A percentile compares a stretch with the other conserved stretches of the same genome.
Evolutionary conservation across 129 eudicot species (phyloP).

Genomic region (Ambrosia artemisiifolia): DNA sequence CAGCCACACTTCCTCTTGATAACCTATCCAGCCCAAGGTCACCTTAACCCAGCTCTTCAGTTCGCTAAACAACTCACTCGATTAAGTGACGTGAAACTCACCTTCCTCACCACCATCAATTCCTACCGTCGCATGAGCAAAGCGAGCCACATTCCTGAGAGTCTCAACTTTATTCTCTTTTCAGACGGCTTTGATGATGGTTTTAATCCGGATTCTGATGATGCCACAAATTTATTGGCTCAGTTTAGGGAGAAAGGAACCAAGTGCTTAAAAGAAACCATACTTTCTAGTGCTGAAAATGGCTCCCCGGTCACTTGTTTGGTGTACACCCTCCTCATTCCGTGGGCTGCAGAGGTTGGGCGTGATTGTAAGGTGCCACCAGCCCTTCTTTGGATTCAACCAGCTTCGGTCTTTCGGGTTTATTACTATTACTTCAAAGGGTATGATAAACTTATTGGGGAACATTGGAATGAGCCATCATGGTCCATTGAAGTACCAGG

Average conservation of each 20-base stretch:
- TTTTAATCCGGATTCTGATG: background rate
- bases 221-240: background rate
- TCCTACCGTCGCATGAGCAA: constrained; percentile 17
- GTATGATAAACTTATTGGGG: constrained; percentile 7
- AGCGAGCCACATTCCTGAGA: background rate
- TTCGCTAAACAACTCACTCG: background rate
- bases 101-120: constrained; percentile 10
- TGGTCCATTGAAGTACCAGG: constrained; percentile 32
- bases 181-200: constrained; percentile 44
- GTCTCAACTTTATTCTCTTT: constrained; percentile 21
- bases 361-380: constrained; percentile 31
- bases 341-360: constrained; percentile 47
- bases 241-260: too few relatives aligned
- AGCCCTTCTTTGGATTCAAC: constrained; percentile 49
- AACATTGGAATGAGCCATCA: background rate
- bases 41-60: constrained; percentile 33
- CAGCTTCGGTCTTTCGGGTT: constrained; percentile 34
- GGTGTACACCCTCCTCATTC: constrained; percentile 38
- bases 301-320: constrained; percentile 27
- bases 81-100: constrained; percentile 25
- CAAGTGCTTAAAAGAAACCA: background rate
- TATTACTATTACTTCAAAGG: constrained; percentile 46
- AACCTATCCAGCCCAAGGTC: constrained; percentile 36
- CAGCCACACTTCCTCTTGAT: constrained; percentile 25
- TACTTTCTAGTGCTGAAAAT: background rate